Percentiles rank a stretch among this genome's conserved stretches.
phyloP scores from a whole-genome alignment of 306 rosid species.

The Aeschynomene evenia region DNA sequence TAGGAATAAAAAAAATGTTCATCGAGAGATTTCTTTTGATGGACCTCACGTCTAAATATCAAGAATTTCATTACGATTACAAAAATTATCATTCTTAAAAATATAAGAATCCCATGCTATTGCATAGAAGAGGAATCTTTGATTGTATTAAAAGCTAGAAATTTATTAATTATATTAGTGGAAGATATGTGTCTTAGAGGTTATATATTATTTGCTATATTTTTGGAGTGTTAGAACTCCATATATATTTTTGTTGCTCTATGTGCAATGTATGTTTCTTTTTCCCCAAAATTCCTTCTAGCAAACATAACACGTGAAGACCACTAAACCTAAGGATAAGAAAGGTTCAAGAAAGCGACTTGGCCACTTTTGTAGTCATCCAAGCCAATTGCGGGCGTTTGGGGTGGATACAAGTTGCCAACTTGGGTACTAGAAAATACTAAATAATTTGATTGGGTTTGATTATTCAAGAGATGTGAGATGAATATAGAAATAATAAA shows the following conservation, averaged over 20 bases:
- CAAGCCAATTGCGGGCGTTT: slow-evolving; percentile 31
- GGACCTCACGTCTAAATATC: too few species aligned
- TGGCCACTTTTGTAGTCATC: slow-evolving; percentile 3
- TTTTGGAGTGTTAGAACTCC: neutral
- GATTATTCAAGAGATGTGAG: too few species aligned
- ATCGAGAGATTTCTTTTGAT: too few species aligned
- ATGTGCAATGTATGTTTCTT: neutral
- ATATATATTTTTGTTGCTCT: neutral
- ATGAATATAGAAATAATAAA: too few species aligned
- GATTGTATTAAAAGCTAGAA: too few species aligned
- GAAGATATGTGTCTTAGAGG: neutral
- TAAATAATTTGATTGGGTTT: too few species aligned
- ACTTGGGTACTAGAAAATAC: slow-evolving; percentile 36
- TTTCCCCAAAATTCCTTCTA: neutral
- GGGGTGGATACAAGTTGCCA: slow-evolving; percentile 55
- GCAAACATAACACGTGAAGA: slow-evolving; percentile 47
- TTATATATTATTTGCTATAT: neutral
- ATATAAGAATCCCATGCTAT: neutral
- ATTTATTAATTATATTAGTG: too few species aligned
- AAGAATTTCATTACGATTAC: too few species aligned
- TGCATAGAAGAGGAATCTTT: neutral
- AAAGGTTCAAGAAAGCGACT: slow-evolving; percentile 45
- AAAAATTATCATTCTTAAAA: too few species aligned
- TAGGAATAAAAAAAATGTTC: too few species aligned
- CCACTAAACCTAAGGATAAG: slow-evolving; percentile 39